Evolutionary conservation across 2,329 filamentous ascomycete genomes (phyloP).

Genomic region (Microdochium nivale): DNA sequence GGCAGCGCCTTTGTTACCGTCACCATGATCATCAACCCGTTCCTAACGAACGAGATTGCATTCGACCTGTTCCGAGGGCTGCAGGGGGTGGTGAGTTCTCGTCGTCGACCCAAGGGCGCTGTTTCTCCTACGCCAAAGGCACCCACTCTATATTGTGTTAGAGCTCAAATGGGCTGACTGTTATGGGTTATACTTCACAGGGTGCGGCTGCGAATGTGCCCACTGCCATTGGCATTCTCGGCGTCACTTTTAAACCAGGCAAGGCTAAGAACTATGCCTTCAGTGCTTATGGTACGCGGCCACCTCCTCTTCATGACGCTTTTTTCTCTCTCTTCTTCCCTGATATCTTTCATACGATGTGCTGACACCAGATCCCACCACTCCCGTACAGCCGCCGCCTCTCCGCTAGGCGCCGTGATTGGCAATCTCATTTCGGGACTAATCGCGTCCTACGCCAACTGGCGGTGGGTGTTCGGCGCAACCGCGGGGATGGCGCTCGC

Average conservation of each 20-base stretch:
- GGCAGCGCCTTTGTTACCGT: slow-evolving; percentile 56
- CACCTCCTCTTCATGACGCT: neutral
- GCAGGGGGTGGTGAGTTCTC: slow-evolving; percentile 46
- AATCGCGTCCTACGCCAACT: slow-evolving; percentile 51
- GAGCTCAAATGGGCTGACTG: neutral
- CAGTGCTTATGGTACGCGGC: slow-evolving; percentile 43
- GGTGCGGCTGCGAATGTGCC: slow-evolving; percentile 63
- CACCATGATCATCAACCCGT: slow-evolving; percentile 51
- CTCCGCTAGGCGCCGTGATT: slow-evolving; percentile 54
- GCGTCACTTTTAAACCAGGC: slow-evolving; percentile 57
- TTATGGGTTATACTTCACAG: slow-evolving; percentile 14
- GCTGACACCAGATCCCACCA: slow-evolving; percentile 2
- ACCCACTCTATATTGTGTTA: too few relatives aligned
- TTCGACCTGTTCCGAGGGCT: slow-evolving; percentile 60
- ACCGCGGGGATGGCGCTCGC: slow-evolving; percentile 50
- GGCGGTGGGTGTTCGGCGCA: slow-evolving; percentile 62
- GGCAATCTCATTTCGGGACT: slow-evolving; percentile 58
- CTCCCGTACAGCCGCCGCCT: slow-evolving; percentile 41
- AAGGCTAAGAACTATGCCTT: slow-evolving; percentile 66
- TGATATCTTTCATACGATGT: neutral
- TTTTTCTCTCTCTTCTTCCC: neutral
- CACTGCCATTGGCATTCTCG: slow-evolving; percentile 62
- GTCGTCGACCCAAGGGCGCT: too few relatives aligned
- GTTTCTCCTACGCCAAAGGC: too few relatives aligned
- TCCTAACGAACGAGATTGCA: slow-evolving; percentile 56